phyloP scores from a whole-genome alignment of 345 rosid genomes.

The Passiflora organensis region DNA sequence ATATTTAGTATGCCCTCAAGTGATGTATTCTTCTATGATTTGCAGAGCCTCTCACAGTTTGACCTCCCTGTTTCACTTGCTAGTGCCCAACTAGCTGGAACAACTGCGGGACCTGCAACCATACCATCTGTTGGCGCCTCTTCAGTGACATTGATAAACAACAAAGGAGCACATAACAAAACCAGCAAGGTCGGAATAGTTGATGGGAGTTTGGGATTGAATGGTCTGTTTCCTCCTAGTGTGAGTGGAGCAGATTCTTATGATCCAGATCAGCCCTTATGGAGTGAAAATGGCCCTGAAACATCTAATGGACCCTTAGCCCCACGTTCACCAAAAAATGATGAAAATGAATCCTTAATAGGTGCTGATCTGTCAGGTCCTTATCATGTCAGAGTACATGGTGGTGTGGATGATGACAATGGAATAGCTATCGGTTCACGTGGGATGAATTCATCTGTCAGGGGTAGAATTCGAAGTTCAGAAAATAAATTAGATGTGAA shows the following conservation, averaged over 20 bases:
- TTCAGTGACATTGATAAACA: constrained; percentile 40
- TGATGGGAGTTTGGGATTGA: constrained; percentile 53
- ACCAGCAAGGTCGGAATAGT: constrained; percentile 44
- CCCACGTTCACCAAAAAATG: constrained; percentile 45
- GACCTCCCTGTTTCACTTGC: constrained; percentile 92
- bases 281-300: constrained; percentile 75
- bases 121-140: constrained; percentile 47
- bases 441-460: constrained; percentile 46
- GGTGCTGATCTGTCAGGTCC: constrained; percentile 44
- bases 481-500: constrained; percentile 42
- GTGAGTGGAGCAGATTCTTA: constrained; percentile 70
- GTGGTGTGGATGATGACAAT: constrained; percentile 35
- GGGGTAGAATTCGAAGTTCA: constrained; percentile 63
- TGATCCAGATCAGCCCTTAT: constrained; percentile 98
- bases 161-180: constrained; percentile 40
- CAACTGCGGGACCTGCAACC: constrained; percentile 50
- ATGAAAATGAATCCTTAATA: constrained; percentile 45
- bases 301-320: constrained; percentile 47
- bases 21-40: constrained; percentile 33
- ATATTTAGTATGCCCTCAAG: too few species aligned
- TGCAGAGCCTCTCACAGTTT: constrained; percentile 96
- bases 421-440: constrained; percentile 40
- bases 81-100: constrained; percentile 58
- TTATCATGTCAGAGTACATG: constrained; percentile 28
- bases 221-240: constrained; percentile 43